These are phyloP conservation scores for Monosporascus ibericus DNA, from an alignment of 2,329 filamentous ascomycete genomes.

Conservation along the genomic window DNA sequence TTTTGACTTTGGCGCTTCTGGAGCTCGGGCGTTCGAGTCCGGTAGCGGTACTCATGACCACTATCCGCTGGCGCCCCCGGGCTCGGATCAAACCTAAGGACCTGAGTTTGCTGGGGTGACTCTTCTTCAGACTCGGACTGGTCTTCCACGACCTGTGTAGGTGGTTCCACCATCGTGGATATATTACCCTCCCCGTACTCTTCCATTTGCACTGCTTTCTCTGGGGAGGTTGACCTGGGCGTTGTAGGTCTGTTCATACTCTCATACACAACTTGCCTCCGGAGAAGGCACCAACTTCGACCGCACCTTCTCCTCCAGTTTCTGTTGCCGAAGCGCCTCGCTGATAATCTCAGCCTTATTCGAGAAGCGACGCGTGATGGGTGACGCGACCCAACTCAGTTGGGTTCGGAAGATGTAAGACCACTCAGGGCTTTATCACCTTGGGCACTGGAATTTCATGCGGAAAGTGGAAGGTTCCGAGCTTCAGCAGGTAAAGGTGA, in stretches of 20 bases:
- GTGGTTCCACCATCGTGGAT: slow-evolving; percentile 25
- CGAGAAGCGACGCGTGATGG: too few relatives aligned
- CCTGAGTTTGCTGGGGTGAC: slow-evolving; percentile 15
- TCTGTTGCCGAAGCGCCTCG: too few relatives aligned
- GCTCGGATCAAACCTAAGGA: slow-evolving; percentile 7
- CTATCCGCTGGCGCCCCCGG: slow-evolving; percentile 9
- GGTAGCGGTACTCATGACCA: slow-evolving; percentile 16
- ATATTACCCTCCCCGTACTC: slow-evolving; percentile 16
- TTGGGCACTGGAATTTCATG: too few relatives aligned
- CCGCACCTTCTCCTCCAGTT: background rate
- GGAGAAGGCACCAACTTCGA: background rate
- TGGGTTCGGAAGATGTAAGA: too few relatives aligned
- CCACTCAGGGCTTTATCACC: too few relatives aligned
- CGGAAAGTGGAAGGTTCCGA: too few relatives aligned
- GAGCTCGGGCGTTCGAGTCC: slow-evolving; percentile 25
- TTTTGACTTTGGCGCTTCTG: slow-evolving; percentile 31
- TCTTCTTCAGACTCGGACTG: slow-evolving; percentile 8
- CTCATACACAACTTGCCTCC: background rate
- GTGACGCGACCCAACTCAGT: too few relatives aligned
- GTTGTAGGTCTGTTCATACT: slow-evolving; percentile 18
- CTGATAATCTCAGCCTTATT: slow-evolving; percentile 1
- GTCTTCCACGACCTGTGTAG: slow-evolving; percentile 17
- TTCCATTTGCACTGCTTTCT: slow-evolving; percentile 12
- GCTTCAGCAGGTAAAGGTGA: too few relatives aligned
- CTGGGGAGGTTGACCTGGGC: slow-evolving; percentile 17